Evolutionary conservation across 83 land plant genomes (phyloP).

Genomic region (Thuja plicata): DNA sequence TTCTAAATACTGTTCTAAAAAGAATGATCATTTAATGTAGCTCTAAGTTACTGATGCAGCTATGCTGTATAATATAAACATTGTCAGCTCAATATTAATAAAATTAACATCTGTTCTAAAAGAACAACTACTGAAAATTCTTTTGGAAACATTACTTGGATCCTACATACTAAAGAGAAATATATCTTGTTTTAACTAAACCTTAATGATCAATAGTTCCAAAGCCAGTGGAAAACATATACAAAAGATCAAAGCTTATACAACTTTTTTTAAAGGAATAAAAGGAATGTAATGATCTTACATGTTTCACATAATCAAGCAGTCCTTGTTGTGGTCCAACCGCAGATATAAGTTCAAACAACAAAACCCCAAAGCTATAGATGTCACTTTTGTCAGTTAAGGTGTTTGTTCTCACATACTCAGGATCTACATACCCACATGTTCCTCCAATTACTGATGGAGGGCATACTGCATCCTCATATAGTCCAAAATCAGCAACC

Average conservation of each 20-base stretch:
- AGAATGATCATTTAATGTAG: not conserved
- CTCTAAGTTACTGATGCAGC: not conserved
- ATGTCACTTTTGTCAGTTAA: conserved; percentile 14
- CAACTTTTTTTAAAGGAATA: not conserved
- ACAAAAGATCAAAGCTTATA: not conserved
- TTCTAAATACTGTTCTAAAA: not conserved
- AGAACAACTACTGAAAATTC: not conserved
- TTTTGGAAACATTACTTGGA: not conserved
- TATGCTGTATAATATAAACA: not conserved
- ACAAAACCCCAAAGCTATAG: conserved; percentile 15
- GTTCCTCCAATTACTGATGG: conserved; percentile 8
- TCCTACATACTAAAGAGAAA: not conserved
- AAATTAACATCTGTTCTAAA: not conserved
- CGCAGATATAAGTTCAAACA: conserved; percentile 14
- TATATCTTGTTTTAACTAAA: not conserved
- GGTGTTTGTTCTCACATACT: conserved; percentile 12
- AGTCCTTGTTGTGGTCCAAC: conserved; percentile 3
- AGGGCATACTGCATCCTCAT: not conserved
- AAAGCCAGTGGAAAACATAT: not conserved
- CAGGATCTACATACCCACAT: conserved; percentile 18
- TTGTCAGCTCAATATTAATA: not conserved
- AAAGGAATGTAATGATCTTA: conserved; percentile 9
- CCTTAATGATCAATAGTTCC: not conserved
- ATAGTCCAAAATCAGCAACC: conserved; percentile 10
- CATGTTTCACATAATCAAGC: not conserved